Evolutionary conservation across 1,139 yeast genomes (phyloP).

Genomic region (Pneumocystis oryctolagi): DNA sequence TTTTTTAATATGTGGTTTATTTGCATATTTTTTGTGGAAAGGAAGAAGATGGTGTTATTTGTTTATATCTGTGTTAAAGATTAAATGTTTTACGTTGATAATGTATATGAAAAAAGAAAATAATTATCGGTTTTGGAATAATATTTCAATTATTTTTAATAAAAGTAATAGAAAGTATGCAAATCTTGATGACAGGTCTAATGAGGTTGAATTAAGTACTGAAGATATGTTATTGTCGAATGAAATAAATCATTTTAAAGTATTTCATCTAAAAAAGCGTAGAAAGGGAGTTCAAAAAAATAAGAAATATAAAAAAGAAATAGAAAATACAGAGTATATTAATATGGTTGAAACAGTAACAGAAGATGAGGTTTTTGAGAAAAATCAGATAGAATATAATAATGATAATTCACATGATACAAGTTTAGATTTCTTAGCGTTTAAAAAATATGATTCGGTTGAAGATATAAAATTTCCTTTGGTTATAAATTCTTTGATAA

Average conservation of each 20-base stretch:
- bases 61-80: background rate
- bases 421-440: background rate
- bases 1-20: background rate
- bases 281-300: conserved; percentile 7
- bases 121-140: background rate
- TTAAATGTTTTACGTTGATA: background rate
- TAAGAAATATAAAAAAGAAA: conserved; percentile 1
- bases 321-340: background rate
- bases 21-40: background rate
- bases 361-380: background rate
- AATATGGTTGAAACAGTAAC: background rate
- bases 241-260: background rate
- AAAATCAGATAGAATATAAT: background rate
- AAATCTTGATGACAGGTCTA: background rate
- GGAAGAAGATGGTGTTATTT: background rate
- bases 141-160: background rate
- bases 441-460: background rate
- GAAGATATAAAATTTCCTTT: background rate
- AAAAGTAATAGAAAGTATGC: background rate
- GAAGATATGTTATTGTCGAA: background rate
- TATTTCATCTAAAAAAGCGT: conserved; percentile 3
- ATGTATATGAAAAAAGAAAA: background rate
- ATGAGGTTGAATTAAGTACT: background rate
- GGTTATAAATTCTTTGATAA: conserved; percentile 19
- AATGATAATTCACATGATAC: background rate